Evolutionary conservation across 1,284 basidiomycete species (phyloP).

Genomic region (Exsudoporus floridanus): DNA sequence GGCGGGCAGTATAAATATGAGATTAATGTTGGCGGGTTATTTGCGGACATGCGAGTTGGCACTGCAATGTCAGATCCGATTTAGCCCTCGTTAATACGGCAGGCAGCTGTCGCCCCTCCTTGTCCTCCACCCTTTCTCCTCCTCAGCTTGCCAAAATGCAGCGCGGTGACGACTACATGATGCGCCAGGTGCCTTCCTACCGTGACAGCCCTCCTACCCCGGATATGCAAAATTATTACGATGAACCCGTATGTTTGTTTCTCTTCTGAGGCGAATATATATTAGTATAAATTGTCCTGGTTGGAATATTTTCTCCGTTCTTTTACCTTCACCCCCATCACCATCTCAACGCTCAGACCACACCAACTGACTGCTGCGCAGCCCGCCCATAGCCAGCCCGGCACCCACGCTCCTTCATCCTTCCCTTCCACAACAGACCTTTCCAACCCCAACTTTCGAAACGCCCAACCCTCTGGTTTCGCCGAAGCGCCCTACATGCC

Average conservation of each 20-base stretch:
- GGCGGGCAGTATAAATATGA: too few relatives aligned
- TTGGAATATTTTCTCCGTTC: not conserved
- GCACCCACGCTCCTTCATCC: constrained; percentile 32
- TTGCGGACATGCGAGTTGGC: not conserved
- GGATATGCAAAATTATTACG: constrained; percentile 37
- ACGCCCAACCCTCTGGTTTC: constrained; percentile 24
- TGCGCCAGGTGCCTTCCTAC: constrained; percentile 31
- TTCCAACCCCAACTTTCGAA: constrained; percentile 26
- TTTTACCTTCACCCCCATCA: not conserved
- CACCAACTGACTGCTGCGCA: constrained; percentile 19
- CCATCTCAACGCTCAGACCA: not conserved
- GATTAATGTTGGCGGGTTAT: not conserved
- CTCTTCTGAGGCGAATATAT: constrained; percentile 5
- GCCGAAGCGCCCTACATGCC: constrained; percentile 33
- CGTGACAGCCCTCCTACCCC: constrained; percentile 26
- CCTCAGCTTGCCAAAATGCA: constrained; percentile 19
- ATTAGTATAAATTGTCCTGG: constrained; percentile 11
- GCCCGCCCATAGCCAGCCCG: constrained; percentile 25
- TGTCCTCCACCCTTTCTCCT: not conserved
- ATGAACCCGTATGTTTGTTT: constrained; percentile 27
- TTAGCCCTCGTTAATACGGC: not conserved
- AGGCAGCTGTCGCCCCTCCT: not conserved
- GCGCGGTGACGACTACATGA: constrained; percentile 29
- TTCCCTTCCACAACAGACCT: constrained; percentile 19
- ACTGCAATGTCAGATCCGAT: constrained; percentile 1